A percentile compares a stretch with the other conserved stretches of the same genome.
Conservation (phyloP, 768 basidiomycete genomes). For the Sarcodon sp. region DNA sequence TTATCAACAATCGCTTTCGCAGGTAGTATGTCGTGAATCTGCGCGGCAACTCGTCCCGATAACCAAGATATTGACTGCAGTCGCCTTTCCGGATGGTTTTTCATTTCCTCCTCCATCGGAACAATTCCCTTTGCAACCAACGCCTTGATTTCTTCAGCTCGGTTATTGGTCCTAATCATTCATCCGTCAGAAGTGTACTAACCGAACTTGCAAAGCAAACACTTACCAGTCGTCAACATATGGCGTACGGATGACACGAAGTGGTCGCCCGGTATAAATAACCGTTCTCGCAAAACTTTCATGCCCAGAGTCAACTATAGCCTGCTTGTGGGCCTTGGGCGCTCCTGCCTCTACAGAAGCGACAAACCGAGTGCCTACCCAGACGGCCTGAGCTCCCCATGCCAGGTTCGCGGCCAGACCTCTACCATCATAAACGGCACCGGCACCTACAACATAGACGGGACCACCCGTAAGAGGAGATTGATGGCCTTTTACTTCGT, state of each 20-base stretch:
- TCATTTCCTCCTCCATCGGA: slow-evolving; percentile 57
- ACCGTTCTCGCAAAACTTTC: slow-evolving; percentile 78
- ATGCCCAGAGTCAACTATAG: slow-evolving; percentile 52
- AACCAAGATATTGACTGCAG: slow-evolving; percentile 58
- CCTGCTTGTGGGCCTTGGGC: slow-evolving; percentile 76
- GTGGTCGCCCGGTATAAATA: slow-evolving; percentile 82
- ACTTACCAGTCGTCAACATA: slow-evolving; percentile 77
- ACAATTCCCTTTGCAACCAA: slow-evolving; percentile 77
- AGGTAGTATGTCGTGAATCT: slow-evolving; percentile 66
- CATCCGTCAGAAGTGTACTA: neutral
- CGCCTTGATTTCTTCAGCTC: slow-evolving; percentile 70
- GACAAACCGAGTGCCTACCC: slow-evolving; percentile 62
- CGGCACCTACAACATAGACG: slow-evolving; percentile 83
- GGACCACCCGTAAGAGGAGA: slow-evolving; percentile 76
- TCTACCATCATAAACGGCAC: slow-evolving; percentile 84
- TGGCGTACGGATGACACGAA: slow-evolving; percentile 74
- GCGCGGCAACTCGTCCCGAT: slow-evolving; percentile 71
- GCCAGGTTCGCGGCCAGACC: slow-evolving; percentile 77
- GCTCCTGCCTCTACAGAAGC: slow-evolving; percentile 72
- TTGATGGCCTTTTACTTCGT: slow-evolving; percentile 62
- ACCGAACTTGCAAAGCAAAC: neutral
- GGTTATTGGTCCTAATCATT: slow-evolving; percentile 53
- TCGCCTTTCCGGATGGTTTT: slow-evolving; percentile 74
- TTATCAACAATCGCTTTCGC: slow-evolving; percentile 75
- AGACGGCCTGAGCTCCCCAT: slow-evolving; percentile 84